A percentile compares a stretch with the other conserved stretches of the same genome.
Evolutionary conservation across 306 rosid genomes (phyloP).

Genomic region (Hippophae gyantsensis): DNA sequence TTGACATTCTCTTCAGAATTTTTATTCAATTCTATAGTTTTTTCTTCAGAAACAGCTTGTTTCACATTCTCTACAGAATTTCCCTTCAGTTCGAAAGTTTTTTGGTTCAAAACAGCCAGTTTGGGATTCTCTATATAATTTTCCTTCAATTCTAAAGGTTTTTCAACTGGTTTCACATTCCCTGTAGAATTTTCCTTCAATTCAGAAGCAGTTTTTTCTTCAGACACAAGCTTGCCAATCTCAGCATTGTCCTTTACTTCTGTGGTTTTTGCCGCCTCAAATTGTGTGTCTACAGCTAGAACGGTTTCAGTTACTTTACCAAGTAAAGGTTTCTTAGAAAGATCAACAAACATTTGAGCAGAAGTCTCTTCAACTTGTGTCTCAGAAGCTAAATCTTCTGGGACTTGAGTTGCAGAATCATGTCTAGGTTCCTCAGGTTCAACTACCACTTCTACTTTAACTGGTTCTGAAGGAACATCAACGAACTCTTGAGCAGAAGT

Average conservation of each 20-base stretch:
- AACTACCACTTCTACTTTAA: too few relatives aligned
- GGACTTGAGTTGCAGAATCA: too few relatives aligned
- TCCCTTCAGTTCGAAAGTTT: too few relatives aligned
- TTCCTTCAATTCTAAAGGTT: too few relatives aligned
- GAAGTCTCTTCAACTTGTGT: neutral
- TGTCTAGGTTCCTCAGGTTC: too few relatives aligned
- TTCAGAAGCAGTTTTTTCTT: neutral
- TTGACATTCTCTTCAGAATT: neutral
- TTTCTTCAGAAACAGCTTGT: constrained; percentile 1
- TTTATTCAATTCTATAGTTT: neutral
- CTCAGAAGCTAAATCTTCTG: neutral
- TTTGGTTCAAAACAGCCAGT: too few relatives aligned
- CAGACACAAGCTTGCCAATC: neutral
- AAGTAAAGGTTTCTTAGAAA: neutral
- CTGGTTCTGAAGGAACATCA: too few relatives aligned
- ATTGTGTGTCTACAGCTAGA: neutral
- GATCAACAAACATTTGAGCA: neutral
- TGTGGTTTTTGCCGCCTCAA: neutral
- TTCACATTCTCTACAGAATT: too few relatives aligned
- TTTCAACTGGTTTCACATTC: too few relatives aligned
- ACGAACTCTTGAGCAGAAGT: neutral
- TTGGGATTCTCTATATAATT: too few relatives aligned
- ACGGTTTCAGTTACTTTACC: neutral
- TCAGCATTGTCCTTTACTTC: neutral
- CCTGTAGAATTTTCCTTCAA: too few relatives aligned